Conservation (phyloP, 192 early-diverging fungal species). For the Coemansia sp. region DNA sequence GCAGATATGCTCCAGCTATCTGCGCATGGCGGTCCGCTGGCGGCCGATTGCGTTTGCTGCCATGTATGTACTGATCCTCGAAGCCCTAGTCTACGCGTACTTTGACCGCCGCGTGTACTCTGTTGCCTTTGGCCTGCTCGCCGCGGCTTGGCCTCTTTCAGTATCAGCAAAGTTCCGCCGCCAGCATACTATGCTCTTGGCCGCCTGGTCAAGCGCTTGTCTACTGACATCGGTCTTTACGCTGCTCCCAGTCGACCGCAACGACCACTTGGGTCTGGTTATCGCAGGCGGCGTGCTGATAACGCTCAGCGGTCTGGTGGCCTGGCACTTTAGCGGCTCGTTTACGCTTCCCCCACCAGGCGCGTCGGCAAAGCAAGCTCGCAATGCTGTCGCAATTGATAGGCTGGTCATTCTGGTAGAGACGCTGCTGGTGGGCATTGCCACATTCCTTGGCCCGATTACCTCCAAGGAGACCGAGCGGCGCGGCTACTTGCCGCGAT, state of each 20-base stretch:
- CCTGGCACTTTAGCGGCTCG: conserved; percentile 38
- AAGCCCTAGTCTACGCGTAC: conserved; percentile 86
- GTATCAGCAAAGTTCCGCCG: conserved; percentile 59
- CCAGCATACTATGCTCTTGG: conserved; percentile 57
- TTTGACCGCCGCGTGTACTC: conserved; percentile 70
- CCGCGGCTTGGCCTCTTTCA: conserved; percentile 66
- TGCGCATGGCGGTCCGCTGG: conserved; percentile 31
- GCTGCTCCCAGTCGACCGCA: conserved; percentile 85
- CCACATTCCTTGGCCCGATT: conserved; percentile 44
- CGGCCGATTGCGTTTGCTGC: conserved; percentile 40
- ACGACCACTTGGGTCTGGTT: conserved; percentile 71
- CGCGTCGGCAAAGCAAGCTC: conserved; percentile 21
- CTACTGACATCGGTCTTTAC: conserved; percentile 82
- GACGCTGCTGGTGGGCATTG: conserved; percentile 43
- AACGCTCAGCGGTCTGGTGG: conserved; percentile 44
- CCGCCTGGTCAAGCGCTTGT: conserved; percentile 69
- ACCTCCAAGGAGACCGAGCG: conserved; percentile 37
- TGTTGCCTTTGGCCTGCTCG: conserved; percentile 63
- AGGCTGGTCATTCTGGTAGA: conserved; percentile 38
- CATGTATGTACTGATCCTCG: conserved; percentile 69
- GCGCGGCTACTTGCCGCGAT: conserved; percentile 42
- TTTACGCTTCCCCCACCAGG: conserved; percentile 46
- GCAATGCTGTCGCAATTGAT: conserved; percentile 30
- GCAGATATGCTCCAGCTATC: conserved; percentile 30
- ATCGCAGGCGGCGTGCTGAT: conserved; percentile 44